Evolutionary conservation across 1,284 basidiomycete genomes (phyloP), one percentile per base, ranked within the genome.

Genomic region (Stygiomarasmius scandens): DNA sequence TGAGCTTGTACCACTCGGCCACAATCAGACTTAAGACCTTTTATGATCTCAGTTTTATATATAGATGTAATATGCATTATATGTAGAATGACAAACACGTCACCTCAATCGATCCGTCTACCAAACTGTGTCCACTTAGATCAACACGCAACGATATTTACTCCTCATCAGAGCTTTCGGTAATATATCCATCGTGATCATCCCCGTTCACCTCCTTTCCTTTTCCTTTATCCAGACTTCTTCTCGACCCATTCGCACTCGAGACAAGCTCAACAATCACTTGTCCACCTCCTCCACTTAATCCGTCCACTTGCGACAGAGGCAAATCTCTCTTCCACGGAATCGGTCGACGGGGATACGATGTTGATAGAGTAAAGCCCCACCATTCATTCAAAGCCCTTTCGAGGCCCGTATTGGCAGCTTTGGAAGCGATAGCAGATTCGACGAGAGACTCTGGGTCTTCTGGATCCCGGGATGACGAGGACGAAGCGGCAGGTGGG

Each of bases 291-390:
- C 83, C 89, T 25, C 48, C 36, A 60, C 75, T 78, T 51, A 93
- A 69, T 12, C 75, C 80, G 2, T 78, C 74, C 3, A 90, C 74
- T 11, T 81, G 79, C 1, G 70, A 75, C 6, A 93, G 71, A 46
- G 65, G 71, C 48, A 66, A 65, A n/a, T 65, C 71, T 0, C 71
- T 52, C 23, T 67, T 64, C 83, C 84, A 90, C 6, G 74, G 75
- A 50, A 93, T 79, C 68, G 86, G 84, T 50, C 76, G 74, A 52
- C 90, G 76, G 3, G 92, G 92, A 64, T 90, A 94, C 14, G 89
- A 79, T 3, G 81, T 77, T 22, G 82, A 83, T 38, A 94, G 75
- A 56, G 76, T 79, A 77, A 94, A 94, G 1, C 82, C 84, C 85
- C 89, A 92, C 79, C 86, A 90, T 46, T 76, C 72, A 20, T 77